A percentile compares a stretch with the other conserved stretches of the same genome.
Evolutionary conservation across 306 rosid genomes (phyloP).

Genomic region (Fragaria vesca): DNA sequence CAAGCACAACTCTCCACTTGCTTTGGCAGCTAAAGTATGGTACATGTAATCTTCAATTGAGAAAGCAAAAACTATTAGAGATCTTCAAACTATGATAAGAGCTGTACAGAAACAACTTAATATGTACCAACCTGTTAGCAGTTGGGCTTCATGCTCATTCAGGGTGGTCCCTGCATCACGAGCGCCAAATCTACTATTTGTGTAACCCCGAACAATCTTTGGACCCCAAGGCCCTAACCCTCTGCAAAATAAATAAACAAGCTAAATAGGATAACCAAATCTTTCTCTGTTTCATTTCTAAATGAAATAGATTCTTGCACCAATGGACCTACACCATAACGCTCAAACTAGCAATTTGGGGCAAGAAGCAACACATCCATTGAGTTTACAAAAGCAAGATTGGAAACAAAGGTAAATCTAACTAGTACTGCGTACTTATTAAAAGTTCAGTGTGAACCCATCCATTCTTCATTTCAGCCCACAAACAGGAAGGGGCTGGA

Average conservation of each 20-base stretch:
- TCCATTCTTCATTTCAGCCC: background rate
- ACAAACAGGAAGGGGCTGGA: background rate
- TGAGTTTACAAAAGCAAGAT: background rate
- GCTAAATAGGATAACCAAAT: background rate
- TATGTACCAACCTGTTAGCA: slow-evolving; percentile 65
- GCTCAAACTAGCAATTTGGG: background rate
- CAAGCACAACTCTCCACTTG: slow-evolving; percentile 95
- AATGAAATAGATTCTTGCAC: background rate
- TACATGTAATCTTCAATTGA: slow-evolving; percentile 72
- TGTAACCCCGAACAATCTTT: slow-evolving; percentile 64
- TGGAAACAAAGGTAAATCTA: background rate
- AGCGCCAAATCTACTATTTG: slow-evolving; percentile 68
- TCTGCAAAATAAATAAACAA: slow-evolving; percentile 42
- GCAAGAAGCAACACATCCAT: background rate
- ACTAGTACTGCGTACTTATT: background rate
- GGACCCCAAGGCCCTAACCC: slow-evolving; percentile 99
- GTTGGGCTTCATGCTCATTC: slow-evolving; percentile 62
- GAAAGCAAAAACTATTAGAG: slow-evolving; percentile 29
- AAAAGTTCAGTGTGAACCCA: background rate
- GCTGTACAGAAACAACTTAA: slow-evolving; percentile 16
- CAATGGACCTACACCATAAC: background rate
- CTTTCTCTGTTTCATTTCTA: background rate
- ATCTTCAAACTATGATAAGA: slow-evolving; percentile 7
- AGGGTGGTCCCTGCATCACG: slow-evolving; percentile 58
- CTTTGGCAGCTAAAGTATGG: slow-evolving; percentile 91